Evolutionary conservation across 352 stramenopile species (phyloP).

Genomic region (Phytophthora sojae): DNA sequence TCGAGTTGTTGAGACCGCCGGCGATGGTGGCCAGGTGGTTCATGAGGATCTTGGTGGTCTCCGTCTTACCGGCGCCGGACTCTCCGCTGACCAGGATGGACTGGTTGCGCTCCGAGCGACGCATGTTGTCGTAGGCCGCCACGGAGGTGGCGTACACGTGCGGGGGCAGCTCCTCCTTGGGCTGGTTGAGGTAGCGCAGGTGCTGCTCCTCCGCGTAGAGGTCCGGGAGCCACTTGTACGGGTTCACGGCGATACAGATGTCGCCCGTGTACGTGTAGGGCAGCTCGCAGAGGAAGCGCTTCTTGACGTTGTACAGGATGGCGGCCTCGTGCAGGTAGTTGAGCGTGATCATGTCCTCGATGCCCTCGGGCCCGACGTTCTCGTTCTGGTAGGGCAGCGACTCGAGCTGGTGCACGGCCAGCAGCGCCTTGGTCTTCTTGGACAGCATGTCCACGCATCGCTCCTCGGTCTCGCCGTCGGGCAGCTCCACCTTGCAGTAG

Average conservation of each 20-base stretch:
- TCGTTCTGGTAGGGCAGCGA: slow-evolving; percentile 90
- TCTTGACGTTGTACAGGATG: slow-evolving; percentile 92
- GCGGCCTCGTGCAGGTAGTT: slow-evolving; percentile 92
- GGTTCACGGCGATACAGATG: slow-evolving; percentile 97
- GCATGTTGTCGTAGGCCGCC: slow-evolving; percentile 84
- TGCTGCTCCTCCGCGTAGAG: slow-evolving; percentile 88
- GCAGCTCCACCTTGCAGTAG: slow-evolving; percentile 66
- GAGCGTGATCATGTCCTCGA: slow-evolving; percentile 89
- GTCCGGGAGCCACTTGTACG: slow-evolving; percentile 93
- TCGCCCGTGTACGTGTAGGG: slow-evolving; percentile 98
- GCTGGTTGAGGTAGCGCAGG: slow-evolving; percentile 74
- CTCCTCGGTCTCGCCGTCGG: slow-evolving; percentile 55
- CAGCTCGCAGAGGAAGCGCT: slow-evolving; percentile 79
- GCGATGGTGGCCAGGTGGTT: slow-evolving; percentile 87
- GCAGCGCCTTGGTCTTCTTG: slow-evolving; percentile 76
- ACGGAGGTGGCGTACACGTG: slow-evolving; percentile 86
- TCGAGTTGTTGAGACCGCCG: slow-evolving; percentile 89
- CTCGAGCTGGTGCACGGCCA: slow-evolving; percentile 78
- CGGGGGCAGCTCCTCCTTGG: slow-evolving; percentile 79
- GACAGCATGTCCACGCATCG: slow-evolving; percentile 75
- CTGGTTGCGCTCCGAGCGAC: slow-evolving; percentile 75
- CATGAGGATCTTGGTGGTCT: slow-evolving; percentile 95
- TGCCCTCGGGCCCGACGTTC: slow-evolving; percentile 63
- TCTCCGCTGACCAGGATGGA: slow-evolving; percentile 89
- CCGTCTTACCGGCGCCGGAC: slow-evolving; percentile 93